phyloP scores from a whole-genome alignment of 306 rosid genomes.

The Herpetospermum pedunculosum region DNA sequence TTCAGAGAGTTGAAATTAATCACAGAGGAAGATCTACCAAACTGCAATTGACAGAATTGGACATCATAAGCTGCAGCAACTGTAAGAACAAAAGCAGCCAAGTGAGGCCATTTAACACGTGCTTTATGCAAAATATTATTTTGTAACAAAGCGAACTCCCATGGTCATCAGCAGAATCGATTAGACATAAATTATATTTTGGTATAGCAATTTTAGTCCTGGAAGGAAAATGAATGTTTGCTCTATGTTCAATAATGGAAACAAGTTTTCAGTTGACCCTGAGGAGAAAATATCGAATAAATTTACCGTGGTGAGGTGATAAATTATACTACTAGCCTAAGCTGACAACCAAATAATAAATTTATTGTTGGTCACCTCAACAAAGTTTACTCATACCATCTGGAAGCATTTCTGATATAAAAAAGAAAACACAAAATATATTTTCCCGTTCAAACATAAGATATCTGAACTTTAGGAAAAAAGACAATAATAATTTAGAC shows the following conservation, averaged over 20 bases:
- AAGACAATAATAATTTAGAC: not conserved
- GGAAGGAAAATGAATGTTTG: not conserved
- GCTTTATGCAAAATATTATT: not conserved
- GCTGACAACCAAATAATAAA: not conserved
- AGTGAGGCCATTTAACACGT: not conserved
- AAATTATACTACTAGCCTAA: not conserved
- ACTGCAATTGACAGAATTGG: conserved; percentile 12
- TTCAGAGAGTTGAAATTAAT: conserved; percentile 10
- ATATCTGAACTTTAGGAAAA: not conserved
- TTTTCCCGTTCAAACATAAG: not conserved
- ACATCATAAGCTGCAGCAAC: conserved; percentile 20
- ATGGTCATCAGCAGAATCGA: not conserved
- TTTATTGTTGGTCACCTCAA: not conserved
- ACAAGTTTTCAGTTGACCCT: not conserved
- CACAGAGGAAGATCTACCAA: conserved; percentile 17
- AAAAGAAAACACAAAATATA: not conserved
- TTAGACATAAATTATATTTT: not conserved
- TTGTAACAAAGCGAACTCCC: not conserved
- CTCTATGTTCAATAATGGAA: not conserved
- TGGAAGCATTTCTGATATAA: not conserved
- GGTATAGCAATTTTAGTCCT: not conserved
- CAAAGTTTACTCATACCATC: not conserved
- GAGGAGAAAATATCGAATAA: not conserved
- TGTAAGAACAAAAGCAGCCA: conserved; percentile 9
- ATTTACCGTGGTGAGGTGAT: not conserved